phyloP scores from a whole-genome alignment of 2,329 filamentous ascomycete genomes.

The Calonectria henricotiae region DNA sequence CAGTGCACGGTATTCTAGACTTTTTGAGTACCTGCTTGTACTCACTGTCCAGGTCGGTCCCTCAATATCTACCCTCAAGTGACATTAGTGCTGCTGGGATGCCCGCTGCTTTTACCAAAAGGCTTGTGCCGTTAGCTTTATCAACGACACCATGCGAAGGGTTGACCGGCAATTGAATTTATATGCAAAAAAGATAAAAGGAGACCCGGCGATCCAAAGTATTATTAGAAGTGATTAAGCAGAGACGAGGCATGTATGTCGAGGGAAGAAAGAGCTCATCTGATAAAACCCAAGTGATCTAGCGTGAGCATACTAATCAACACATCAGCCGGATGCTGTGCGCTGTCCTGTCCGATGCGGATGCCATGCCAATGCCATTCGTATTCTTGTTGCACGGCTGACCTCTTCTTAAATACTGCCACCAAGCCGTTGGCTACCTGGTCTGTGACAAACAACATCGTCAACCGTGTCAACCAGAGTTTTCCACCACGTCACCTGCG shows the following conservation, averaged over 20 bases:
- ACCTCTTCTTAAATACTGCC: background rate
- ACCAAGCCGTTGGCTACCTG: too few species aligned
- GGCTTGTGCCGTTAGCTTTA: constrained; percentile 10
- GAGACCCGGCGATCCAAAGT: background rate
- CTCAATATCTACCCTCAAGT: constrained; percentile 1
- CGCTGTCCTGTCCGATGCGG: background rate
- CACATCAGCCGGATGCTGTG: background rate
- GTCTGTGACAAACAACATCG: background rate
- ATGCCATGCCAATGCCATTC: background rate
- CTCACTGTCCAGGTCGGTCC: background rate
- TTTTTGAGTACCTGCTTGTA: background rate
- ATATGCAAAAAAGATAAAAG: background rate
- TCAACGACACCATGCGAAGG: background rate
- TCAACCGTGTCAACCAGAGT: too few species aligned
- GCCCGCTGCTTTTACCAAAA: background rate
- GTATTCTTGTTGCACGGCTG: background rate
- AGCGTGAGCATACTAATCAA: background rate
- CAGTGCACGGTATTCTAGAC: background rate
- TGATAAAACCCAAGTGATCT: background rate
- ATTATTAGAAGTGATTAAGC: background rate
- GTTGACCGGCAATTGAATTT: background rate
- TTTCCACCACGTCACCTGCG: background rate
- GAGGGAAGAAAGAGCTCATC: background rate
- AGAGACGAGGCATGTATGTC: background rate
- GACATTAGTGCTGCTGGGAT: constrained; percentile 17